Base-by-base conservation (phyloP, 768 basidiomycete species). In the Russula brevipes region DNA sequence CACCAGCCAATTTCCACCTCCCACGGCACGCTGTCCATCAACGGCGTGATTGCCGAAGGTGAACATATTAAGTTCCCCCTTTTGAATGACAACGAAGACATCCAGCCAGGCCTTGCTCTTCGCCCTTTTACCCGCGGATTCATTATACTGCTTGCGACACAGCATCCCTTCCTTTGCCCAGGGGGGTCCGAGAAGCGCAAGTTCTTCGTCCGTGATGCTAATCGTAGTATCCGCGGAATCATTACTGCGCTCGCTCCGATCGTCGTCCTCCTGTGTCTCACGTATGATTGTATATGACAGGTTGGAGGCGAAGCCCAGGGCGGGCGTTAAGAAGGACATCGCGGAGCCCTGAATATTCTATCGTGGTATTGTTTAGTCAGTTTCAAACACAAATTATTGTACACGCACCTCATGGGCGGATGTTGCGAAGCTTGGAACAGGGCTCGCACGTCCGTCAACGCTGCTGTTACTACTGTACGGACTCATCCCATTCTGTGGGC, bases 91-190 rank as follows among this genome's bases (percentile, higher is more conserved):
- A 41, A 95, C 91, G 70, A 99, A 99, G 24, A 91, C 91, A 69
- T 98, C 90, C 70, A 91, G 79, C 97, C 97, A 99, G 11, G 81
- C 77, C 74, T 94, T 96, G 71, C 91, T 88, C 77, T 82, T 94
- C 7, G 92, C 87, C 33, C 94, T 80, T 72, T 90, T 94, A 14
- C 89, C 87, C 0, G 82, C 78, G 3, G 83, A 81, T 69, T 98
- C 96, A 87, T 91, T 94, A 72, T 95, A 98, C 65, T 94, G 91
- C 72, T 98, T 98, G 30, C 95, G 87, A 68, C 88, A 88, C 9
- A 99, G 83, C 80, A 96, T 90, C 12, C 97, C 97, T 74, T 99
- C 97, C 75, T 99, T 99, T 0, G 97, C 97, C 96, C 96, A 99
- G 0, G 97, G 97, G 5, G 97, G 87, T 16, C 97, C 97, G 16